Percentiles rank a stretch among this genome's conserved stretches.
phyloP scores from a whole-genome alignment of 352 stramenopile species.

The Saprolegnia diclina region DNA sequence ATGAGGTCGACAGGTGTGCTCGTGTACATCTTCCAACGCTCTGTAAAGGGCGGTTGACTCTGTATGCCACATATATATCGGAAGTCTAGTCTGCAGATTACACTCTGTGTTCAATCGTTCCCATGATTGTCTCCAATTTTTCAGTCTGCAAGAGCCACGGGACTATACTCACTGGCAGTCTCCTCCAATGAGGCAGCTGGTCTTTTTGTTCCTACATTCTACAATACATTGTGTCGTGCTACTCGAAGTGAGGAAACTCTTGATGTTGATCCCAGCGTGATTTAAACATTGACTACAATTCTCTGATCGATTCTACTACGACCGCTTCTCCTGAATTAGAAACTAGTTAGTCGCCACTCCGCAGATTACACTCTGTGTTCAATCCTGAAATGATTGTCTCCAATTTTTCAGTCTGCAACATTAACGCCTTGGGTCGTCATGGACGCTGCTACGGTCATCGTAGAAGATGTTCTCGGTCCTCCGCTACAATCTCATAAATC shows the following conservation, averaged over 20 bases:
- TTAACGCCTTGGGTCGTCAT: not conserved
- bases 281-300: conserved; percentile 28
- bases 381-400: conserved; percentile 14
- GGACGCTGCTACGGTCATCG: no score
- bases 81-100: conserved; percentile 20
- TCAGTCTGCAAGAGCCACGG: conserved; percentile 25
- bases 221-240: not conserved
- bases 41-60: not conserved
- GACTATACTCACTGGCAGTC: conserved; percentile 27
- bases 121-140: conserved; percentile 29
- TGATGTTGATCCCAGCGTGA: conserved; percentile 27
- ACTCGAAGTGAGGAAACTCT: conserved; percentile 27
- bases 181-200: conserved; percentile 10
- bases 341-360: not conserved
- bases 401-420: conserved; percentile 21
- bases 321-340: no score
- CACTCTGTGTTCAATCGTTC: conserved; percentile 28
- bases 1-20: conserved; percentile 1
- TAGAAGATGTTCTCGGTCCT: no score
- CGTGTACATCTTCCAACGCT: not conserved
- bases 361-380: conserved; percentile 21
- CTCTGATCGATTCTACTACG: conserved; percentile 25
- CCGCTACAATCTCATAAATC: no score
- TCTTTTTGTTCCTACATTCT: conserved; percentile 27
- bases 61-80: conserved; percentile 7